A percentile compares a stretch with the other conserved stretches of the same genome.
phyloP scores from a whole-genome alignment of 305 asterid species.

The Fraxinus angustifolia region DNA sequence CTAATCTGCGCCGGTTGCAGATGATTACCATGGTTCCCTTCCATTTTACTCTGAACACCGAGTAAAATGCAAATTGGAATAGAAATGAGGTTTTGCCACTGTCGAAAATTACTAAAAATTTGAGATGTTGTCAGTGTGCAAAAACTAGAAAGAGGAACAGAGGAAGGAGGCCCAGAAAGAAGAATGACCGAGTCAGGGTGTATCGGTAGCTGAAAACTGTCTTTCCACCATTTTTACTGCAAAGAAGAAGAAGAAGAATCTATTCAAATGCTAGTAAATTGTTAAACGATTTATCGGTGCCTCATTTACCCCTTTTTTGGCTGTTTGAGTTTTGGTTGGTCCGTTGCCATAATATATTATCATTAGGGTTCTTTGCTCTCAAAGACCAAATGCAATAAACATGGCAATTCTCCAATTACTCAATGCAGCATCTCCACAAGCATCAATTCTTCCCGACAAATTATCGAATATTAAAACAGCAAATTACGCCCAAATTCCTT shows the following conservation, averaged over 20 bases:
- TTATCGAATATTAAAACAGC: constrained; percentile 24
- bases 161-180: constrained; percentile 74
- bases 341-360: neutral
- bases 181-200: constrained; percentile 34
- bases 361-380: neutral
- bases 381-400: constrained; percentile 2
- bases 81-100: constrained; percentile 80
- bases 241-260: neutral
- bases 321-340: neutral
- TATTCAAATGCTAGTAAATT: neutral
- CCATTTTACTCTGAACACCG: constrained; percentile 34
- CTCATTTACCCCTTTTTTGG: neutral
- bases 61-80: constrained; percentile 74
- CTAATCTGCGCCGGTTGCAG: constrained; percentile 62
- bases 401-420: constrained; percentile 26
- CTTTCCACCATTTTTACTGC: constrained; percentile 47
- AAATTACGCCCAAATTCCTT: constrained; percentile 34
- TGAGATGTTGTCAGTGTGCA: neutral
- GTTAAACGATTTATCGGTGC: neutral
- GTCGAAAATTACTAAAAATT: neutral
- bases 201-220: constrained; percentile 5
- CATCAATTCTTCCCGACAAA: constrained; percentile 29
- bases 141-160: constrained; percentile 2
- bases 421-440: constrained; percentile 21
- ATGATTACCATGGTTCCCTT: constrained; percentile 47